Evolutionary conservation across 192 early-diverging fungal species (phyloP).

Genomic region (Allomyces macrogynus): DNA sequence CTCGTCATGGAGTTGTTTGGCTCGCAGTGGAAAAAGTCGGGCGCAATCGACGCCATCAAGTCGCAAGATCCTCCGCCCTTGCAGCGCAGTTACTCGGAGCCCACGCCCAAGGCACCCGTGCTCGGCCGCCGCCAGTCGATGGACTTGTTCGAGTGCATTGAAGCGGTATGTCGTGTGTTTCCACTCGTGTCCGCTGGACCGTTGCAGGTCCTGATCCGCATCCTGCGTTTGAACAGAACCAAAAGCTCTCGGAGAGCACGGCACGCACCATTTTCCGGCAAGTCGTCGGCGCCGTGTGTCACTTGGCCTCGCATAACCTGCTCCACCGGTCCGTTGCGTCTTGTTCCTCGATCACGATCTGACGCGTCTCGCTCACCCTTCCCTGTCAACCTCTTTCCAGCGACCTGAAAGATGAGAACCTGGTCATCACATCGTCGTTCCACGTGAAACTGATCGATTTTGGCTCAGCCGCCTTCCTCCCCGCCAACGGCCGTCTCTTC

Average conservation of each 20-base stretch:
- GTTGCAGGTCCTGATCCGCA: no score
- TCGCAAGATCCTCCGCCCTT: conserved; percentile 6
- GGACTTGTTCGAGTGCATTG: conserved; percentile 48
- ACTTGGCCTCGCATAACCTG: conserved; percentile 23
- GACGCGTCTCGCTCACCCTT: neutral
- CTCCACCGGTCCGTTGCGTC: conserved; percentile 19
- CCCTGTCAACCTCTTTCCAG: neutral
- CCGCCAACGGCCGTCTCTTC: conserved; percentile 17
- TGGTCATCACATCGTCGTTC: conserved; percentile 37
- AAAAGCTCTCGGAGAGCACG: conserved; percentile 28
- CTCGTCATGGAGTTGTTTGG: conserved; percentile 50
- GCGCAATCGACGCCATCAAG: conserved; percentile 2
- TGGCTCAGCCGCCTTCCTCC: conserved; percentile 34
- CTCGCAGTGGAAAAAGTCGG: conserved; percentile 25
- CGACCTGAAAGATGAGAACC: conserved; percentile 50
- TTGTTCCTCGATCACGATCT: neutral
- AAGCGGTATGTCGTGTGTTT: conserved; percentile 5
- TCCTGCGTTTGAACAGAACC: conserved; percentile 9
- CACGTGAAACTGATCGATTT: conserved; percentile 48
- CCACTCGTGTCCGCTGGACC: neutral
- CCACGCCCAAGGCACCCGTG: conserved; percentile 11
- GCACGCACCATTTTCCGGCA: conserved; percentile 34
- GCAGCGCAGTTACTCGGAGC: conserved; percentile 5
- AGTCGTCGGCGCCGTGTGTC: conserved; percentile 26
- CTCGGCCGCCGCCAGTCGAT: conserved; percentile 29